Conservation (phyloP, 192 early-diverging fungal species). For the Obelidium mucronatum region DNA sequence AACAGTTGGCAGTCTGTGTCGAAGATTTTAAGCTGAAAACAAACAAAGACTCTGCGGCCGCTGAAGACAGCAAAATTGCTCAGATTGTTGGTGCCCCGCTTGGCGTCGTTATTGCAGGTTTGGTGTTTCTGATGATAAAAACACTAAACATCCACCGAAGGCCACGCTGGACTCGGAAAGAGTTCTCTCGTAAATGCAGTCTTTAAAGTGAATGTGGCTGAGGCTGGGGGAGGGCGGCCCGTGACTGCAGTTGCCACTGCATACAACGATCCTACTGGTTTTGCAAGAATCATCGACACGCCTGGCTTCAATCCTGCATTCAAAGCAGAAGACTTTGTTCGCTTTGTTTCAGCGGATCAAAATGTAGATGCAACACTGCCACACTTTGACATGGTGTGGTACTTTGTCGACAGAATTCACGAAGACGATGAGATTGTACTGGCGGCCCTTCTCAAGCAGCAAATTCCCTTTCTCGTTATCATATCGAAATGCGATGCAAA, state of each 20-base stretch:
- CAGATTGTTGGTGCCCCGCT: conserved; percentile 14
- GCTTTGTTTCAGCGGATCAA: background rate
- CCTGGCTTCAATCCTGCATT: conserved; percentile 8
- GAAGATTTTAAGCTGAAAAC: background rate
- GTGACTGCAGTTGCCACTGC: background rate
- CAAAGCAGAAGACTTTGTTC: background rate
- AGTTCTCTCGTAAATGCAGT: conserved; percentile 21
- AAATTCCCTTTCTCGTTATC: conserved; percentile 21
- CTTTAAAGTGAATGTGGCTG: background rate
- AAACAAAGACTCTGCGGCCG: background rate
- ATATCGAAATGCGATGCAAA: conserved; percentile 27
- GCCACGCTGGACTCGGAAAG: conserved; percentile 26
- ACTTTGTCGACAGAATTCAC: conserved; percentile 19
- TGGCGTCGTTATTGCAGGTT: conserved; percentile 16
- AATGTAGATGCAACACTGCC: background rate
- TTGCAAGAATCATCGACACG: conserved; percentile 12
- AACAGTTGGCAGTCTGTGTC: conserved; percentile 1
- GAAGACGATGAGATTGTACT: conserved; percentile 8
- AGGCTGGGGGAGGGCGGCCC: background rate
- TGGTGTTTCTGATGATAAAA: background rate
- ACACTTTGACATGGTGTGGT: conserved; percentile 35
- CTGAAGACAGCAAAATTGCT: background rate
- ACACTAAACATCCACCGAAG: background rate
- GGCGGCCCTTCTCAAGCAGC: conserved; percentile 1
- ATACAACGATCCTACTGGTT: conserved; percentile 18